Evolutionary conservation across 768 basidiomycete species (phyloP).

Genomic region (Mycena amicta): DNA sequence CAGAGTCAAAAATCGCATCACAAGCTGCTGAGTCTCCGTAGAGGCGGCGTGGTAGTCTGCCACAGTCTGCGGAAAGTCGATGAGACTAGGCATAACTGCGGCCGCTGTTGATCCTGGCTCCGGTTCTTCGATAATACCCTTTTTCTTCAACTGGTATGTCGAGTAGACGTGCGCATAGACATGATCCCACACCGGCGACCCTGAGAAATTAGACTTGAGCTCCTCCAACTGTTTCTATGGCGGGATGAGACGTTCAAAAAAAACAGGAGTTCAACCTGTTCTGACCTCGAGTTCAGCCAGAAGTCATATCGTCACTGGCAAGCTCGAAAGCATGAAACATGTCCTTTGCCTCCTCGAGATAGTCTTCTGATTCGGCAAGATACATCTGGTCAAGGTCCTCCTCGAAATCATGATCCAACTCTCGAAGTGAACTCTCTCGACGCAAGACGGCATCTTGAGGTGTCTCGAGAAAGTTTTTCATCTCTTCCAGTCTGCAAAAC

Average conservation of each 20-base stretch:
- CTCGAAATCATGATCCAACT: not conserved
- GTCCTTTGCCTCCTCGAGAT: not conserved
- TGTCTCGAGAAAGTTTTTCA: not conserved
- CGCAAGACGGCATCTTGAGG: not conserved
- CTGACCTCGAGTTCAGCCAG: not conserved
- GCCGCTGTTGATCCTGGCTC: not conserved
- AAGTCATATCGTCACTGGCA: not conserved
- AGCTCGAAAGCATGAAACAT: not conserved
- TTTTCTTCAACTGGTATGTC: not conserved
- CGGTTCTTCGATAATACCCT: not conserved
- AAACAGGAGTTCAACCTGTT: not conserved
- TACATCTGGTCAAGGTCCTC: conserved; percentile 1
- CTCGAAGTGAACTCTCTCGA: not conserved
- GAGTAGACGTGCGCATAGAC: not conserved
- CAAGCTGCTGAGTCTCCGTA: not conserved
- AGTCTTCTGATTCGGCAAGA: not conserved
- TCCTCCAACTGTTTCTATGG: not conserved
- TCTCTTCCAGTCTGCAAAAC: not conserved
- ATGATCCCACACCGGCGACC: not conserved
- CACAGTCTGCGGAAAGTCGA: not conserved
- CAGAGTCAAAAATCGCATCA: not conserved
- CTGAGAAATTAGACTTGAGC: not conserved
- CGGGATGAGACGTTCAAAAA: not conserved
- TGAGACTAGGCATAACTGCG: not conserved
- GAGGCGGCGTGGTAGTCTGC: not conserved